A percentile compares a stretch with the other conserved stretches of the same genome.
Conservation (phyloP, 2,329 filamentous ascomycete species). For the Xylariaceae sp. region DNA sequence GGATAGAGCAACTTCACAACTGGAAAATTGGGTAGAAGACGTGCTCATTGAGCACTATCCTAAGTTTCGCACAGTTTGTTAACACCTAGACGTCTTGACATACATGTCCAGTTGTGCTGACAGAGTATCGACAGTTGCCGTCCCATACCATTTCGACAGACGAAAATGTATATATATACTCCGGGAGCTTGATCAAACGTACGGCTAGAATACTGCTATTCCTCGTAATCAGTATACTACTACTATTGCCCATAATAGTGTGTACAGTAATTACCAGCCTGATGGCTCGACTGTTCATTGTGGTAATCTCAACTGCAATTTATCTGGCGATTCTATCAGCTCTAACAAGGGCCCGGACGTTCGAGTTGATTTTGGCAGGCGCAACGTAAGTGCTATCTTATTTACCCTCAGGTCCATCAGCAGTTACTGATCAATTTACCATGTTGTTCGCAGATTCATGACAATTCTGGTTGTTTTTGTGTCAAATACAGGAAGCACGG, state of each 20-base stretch:
- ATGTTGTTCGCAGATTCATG: background rate
- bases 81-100: background rate
- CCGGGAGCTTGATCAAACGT: background rate
- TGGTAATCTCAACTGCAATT: slow-evolving; percentile 4
- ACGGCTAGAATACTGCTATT: slow-evolving; percentile 3
- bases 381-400: slow-evolving; percentile 8
- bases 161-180: slow-evolving; percentile 7
- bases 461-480: slow-evolving; percentile 4
- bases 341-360: slow-evolving; percentile 3
- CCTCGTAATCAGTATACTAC: slow-evolving; percentile 1
- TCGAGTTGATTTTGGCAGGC: slow-evolving; percentile 10
- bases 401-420: background rate
- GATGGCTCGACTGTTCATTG: background rate
- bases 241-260: slow-evolving; percentile 7
- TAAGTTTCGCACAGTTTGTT: background rate
- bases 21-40: slow-evolving; percentile 11
- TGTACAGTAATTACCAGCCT: slow-evolving; percentile 2
- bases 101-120: too few relatives aligned
- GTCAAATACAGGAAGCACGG: too few relatives aligned
- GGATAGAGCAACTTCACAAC: slow-evolving; percentile 1
- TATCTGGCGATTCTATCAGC: slow-evolving; percentile 7
- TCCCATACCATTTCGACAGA: slow-evolving; percentile 1
- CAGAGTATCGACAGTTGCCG: background rate
- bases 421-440: background rate
- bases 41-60: background rate